Evolutionary conservation across 345 rosid species (phyloP).

Genomic region (Citrus maxima): DNA sequence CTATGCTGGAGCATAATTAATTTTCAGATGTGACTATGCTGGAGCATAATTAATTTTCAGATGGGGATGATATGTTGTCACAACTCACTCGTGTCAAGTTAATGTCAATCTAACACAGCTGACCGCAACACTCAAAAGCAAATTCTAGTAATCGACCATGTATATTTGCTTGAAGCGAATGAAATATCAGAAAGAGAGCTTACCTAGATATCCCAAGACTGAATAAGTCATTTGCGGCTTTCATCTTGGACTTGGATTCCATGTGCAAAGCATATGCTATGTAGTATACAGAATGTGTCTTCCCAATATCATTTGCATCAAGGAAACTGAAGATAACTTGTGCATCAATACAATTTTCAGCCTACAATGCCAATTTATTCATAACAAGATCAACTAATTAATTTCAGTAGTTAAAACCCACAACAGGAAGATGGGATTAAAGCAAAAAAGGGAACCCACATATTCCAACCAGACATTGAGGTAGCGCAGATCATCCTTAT

Average conservation of each 20-base stretch:
- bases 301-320: constrained; percentile 79
- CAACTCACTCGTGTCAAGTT: neutral
- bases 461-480: constrained; percentile 98
- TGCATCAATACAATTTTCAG: constrained; percentile 74
- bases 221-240: constrained; percentile 73
- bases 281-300: constrained; percentile 59
- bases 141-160: neutral
- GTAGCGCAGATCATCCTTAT: constrained; percentile 89
- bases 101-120: no score
- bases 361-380: constrained; percentile 40
- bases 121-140: neutral
- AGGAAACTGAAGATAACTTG: constrained; percentile 76
- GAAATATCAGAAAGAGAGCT: neutral
- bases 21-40: neutral
- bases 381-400: neutral
- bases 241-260: constrained; percentile 76
- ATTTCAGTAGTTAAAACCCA: neutral
- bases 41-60: neutral
- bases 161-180: neutral
- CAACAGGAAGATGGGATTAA: neutral
- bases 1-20: neutral
- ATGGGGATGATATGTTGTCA: neutral
- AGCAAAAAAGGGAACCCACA: constrained; percentile 35
- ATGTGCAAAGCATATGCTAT: constrained; percentile 63
- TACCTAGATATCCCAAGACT: constrained; percentile 73